A percentile compares a stretch with the other conserved stretches of the same genome.
Conservation (phyloP, 2,329 filamentous ascomycete genomes). For the Thelonectria discophora region DNA sequence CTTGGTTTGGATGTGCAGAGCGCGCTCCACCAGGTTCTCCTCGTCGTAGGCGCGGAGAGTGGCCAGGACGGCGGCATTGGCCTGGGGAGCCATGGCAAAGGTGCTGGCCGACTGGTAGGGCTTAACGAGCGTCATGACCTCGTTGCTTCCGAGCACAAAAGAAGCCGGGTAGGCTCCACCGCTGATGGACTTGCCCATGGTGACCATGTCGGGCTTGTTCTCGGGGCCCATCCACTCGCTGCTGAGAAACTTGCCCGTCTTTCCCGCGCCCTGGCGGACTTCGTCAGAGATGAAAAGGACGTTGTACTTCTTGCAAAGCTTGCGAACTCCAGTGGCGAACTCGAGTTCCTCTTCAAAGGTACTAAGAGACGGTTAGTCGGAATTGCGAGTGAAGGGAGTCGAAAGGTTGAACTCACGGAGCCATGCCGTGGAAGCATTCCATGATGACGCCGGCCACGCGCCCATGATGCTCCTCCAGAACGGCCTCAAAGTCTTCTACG, state of each 20-base stretch:
- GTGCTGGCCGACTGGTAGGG: constrained; percentile 20
- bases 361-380: not conserved
- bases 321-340: constrained; percentile 19
- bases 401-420: constrained; percentile 4
- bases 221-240: constrained; percentile 35
- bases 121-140: constrained; percentile 23
- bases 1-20: constrained; percentile 17
- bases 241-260: constrained; percentile 38
- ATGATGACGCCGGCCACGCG: constrained; percentile 22
- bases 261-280: constrained; percentile 34
- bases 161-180: constrained; percentile 31
- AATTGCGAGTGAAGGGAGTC: too few relatives aligned
- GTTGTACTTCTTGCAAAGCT: constrained; percentile 29
- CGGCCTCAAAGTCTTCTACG: constrained; percentile 24
- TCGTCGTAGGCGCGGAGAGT: constrained; percentile 22
- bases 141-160: constrained; percentile 28
- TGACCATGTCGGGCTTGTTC: constrained; percentile 36
- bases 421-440: constrained; percentile 22
- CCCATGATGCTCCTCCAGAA: constrained; percentile 14
- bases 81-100: constrained; percentile 27
- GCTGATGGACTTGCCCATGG: constrained; percentile 34
- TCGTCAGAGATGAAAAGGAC: constrained; percentile 39
- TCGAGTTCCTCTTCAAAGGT: constrained; percentile 24
- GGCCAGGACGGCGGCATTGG: constrained; percentile 17
- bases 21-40: constrained; percentile 25